Percentiles rank a stretch among this genome's conserved stretches.
Conservation (phyloP, 2,329 filamentous ascomycete genomes). For the Claviceps monticola region DNA sequence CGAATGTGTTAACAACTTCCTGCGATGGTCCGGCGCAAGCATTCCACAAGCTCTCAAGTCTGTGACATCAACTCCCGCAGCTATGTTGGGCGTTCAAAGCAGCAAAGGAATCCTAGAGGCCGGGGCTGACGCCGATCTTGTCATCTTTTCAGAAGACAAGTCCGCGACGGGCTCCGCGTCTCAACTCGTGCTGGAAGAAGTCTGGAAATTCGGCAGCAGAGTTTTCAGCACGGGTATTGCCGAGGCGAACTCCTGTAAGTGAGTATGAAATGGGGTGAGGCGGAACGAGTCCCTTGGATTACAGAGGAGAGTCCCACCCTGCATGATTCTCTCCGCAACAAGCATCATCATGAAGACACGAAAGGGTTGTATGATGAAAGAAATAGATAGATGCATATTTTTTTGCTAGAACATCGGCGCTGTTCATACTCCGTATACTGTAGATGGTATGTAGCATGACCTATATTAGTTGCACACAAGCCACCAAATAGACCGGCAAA, state of each 20-base stretch:
- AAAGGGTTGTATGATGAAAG: not conserved
- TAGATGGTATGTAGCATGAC: no score
- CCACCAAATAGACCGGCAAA: not conserved
- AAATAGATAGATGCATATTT: no score
- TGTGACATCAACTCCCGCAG: slow-evolving; percentile 64
- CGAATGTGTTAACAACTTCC: slow-evolving; percentile 71
- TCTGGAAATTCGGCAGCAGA: slow-evolving; percentile 63
- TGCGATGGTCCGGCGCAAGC: slow-evolving; percentile 56
- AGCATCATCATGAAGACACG: not conserved
- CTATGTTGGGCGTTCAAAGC: slow-evolving; percentile 55
- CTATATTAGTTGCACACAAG: not conserved
- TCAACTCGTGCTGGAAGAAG: slow-evolving; percentile 53
- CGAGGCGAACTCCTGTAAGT: not conserved
- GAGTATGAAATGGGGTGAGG: not conserved
- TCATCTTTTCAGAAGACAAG: slow-evolving; percentile 46
- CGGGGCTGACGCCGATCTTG: slow-evolving; percentile 55
- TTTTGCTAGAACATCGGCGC: no score
- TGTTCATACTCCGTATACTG: no score
- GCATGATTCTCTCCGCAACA: not conserved
- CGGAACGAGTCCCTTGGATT: no score
- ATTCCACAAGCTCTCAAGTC: slow-evolving; percentile 56
- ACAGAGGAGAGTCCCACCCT: not conserved
- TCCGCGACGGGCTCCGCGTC: slow-evolving; percentile 22
- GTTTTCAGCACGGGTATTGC: slow-evolving; percentile 21
- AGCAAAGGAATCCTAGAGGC: slow-evolving; percentile 51